These are phyloP conservation scores for Aspergillus quadrilineatus DNA, from an alignment of 2,329 filamentous ascomycete genomes.

Conservation along the genomic window DNA sequence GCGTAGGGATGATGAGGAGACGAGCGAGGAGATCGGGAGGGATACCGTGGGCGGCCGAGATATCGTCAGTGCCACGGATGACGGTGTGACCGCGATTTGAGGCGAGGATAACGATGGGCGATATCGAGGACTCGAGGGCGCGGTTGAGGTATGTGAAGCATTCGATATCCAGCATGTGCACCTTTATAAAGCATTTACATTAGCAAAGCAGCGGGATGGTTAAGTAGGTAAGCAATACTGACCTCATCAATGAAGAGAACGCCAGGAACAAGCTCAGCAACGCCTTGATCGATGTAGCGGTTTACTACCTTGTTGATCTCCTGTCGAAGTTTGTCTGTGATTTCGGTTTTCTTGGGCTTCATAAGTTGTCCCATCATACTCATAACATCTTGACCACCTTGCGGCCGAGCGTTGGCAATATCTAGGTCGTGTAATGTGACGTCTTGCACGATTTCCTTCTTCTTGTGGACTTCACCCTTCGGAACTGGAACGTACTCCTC, in stretches of 20 bases:
- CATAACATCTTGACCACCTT: conserved; percentile 99
- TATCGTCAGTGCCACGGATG: conserved; percentile 77
- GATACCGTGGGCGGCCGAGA: conserved; percentile 87
- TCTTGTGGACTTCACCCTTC: conserved; percentile 99
- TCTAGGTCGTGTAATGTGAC: conserved; percentile 96
- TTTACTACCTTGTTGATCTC: conserved; percentile 99
- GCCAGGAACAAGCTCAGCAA: conserved; percentile 95
- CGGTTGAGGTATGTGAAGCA: conserved; percentile 99
- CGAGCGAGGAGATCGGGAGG: conserved; percentile 90
- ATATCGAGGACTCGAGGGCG: conserved; percentile 91
- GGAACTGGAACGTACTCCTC: conserved; percentile 99
- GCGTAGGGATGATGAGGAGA: conserved; percentile 92
- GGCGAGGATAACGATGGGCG: conserved; percentile 94
- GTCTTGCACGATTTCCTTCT: conserved; percentile 99
- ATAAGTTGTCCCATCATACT: conserved; percentile 99
- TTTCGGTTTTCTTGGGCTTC: conserved; percentile 99
- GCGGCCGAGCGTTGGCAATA: conserved; percentile 89
- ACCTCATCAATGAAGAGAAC: conserved; percentile 99
- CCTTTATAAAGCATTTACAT: conserved; percentile 52
- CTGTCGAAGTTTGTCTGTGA: conserved; percentile 90
- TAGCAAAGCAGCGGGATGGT: conserved; percentile 14
- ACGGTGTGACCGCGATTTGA: conserved; percentile 94
- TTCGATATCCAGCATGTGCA: conserved; percentile 99
- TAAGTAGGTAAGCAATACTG: conserved; percentile 34
- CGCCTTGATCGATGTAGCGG: conserved; percentile 97